Percentiles rank a stretch among this genome's conserved stretches.
Conservation (phyloP, 257 asterid species). For the Capsicum baccatum region DNA sequence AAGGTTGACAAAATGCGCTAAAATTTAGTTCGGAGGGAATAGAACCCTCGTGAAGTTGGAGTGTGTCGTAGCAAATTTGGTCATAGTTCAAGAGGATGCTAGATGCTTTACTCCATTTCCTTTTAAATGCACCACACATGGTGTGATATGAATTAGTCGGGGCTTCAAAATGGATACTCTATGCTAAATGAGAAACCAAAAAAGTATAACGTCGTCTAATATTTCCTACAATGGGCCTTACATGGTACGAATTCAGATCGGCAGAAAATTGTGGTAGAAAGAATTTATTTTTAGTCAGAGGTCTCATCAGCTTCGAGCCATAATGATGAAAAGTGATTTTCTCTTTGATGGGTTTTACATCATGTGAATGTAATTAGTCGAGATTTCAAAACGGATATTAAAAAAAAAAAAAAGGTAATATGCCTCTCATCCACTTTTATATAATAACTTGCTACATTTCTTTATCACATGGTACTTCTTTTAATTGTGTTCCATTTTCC, state of each 20-base stretch:
- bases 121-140: neutral
- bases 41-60: too few relatives aligned
- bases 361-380: neutral
- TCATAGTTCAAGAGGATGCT: too few relatives aligned
- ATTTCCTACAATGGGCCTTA: neutral
- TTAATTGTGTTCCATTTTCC: neutral
- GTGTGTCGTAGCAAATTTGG: too few relatives aligned
- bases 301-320: neutral
- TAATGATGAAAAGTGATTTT: neutral
- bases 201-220: neutral
- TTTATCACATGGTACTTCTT: neutral
- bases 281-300: neutral
- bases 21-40: too few relatives aligned
- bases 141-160: neutral
- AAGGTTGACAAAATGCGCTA: too few relatives aligned
- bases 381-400: neutral
- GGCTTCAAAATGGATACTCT: neutral
- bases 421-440: neutral
- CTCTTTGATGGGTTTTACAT: neutral
- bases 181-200: neutral
- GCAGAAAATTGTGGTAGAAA: neutral
- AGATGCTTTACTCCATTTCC: neutral
- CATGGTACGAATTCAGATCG: too few relatives aligned
- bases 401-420: neutral
- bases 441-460: conserved; percentile 18